Evolutionary conservation across 2,329 filamentous ascomycete genomes (phyloP), one percentile per base, ranked within the genome.

Genomic region (Polychaeton citri): DNA sequence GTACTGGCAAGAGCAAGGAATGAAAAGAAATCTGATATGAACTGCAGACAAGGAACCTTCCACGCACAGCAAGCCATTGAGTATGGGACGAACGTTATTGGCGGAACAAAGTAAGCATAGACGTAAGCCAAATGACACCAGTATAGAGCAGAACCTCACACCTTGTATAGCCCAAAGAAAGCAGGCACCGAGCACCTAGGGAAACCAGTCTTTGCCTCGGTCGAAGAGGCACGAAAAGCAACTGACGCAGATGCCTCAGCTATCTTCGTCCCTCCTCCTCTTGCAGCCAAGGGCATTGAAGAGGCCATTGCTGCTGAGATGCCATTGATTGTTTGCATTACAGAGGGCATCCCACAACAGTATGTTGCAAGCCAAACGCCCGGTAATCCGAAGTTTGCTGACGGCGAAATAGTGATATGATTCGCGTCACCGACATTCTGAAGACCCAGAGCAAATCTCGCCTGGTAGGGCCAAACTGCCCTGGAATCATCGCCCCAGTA

Each of bases 381-480:
- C 12, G 12, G 12, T 28, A 15, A 4, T 10, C 12, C 7, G 12
- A 3, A 10, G 12, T 12, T 28, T 28, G 24, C 12, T 15, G 12
- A 28, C 12, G 12, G 15, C 15, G 3, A 4, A 12, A 10, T 7
- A 28, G 24, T 65, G 87, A 98, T 69, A 98, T 98, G 90, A 86
- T 96, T 54, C 86, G 88, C 68, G 94, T 96, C 64, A 95, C 90
- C 61, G 78, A 86, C 63, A 94, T 96, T 64, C 76, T 98, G 61
- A 96, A 95, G 76, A 84, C 87, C 38, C 90, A 98, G 70, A 79
- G 69, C 72, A 96, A 96, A 76, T 95, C 88, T 50, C 82, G 90
- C 59, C 75, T 98, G 55, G 86, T 96, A 44, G 88, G 88, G 50
- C 88, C 88, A 57, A 98, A 96, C 73, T 98, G 90, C 72, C 90